Percentiles rank a stretch among this genome's conserved stretches.
phyloP scores from a whole-genome alignment of 345 rosid genomes.

The Eucalyptus viminalis region DNA sequence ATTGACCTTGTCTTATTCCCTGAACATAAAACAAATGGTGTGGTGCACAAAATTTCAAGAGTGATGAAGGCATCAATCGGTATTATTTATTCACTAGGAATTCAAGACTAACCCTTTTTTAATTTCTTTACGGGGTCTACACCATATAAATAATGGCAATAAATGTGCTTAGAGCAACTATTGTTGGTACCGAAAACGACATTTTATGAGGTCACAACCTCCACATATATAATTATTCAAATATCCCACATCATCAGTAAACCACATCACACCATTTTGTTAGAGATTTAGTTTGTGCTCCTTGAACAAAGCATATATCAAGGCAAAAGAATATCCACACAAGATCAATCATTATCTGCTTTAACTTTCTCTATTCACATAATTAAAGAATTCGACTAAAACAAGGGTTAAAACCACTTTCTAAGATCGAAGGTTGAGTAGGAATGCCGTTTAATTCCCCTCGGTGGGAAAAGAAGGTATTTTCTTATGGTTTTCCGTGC shows the following conservation, averaged over 20 bases:
- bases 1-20: neutral
- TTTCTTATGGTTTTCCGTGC: constrained; percentile 23
- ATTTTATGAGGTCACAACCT: neutral
- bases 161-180: neutral
- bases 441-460: neutral
- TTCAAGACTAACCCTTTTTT: neutral
- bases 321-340: neutral
- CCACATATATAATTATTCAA: neutral
- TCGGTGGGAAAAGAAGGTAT: neutral
- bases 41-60: neutral
- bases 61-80: neutral
- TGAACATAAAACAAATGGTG: neutral
- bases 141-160: neutral
- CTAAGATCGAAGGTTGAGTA: neutral
- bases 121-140: neutral
- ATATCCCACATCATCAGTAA: neutral
- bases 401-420: neutral
- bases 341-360: neutral
- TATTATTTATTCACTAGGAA: neutral
- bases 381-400: neutral
- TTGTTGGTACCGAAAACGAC: neutral
- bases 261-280: neutral
- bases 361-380: neutral
- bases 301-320: neutral
- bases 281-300: neutral